Evolutionary conservation across 2,329 filamentous ascomycete species (phyloP).

Genomic region (Capronia epimyces): DNA sequence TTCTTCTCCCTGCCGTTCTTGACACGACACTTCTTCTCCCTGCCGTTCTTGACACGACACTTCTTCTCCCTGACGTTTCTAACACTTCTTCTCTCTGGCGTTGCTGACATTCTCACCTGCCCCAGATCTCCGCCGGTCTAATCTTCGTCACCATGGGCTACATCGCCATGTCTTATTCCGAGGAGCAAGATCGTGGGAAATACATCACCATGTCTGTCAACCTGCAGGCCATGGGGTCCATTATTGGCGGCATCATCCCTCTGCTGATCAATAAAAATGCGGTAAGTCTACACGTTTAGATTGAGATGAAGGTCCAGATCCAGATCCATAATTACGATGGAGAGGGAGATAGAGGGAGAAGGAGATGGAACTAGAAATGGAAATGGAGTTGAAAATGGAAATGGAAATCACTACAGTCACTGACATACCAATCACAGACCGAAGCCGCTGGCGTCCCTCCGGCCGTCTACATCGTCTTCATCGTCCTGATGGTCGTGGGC

Average conservation of each 20-base stretch:
- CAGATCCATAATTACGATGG: too few species aligned
- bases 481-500: conserved; percentile 9
- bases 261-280: conserved; percentile 11
- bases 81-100: not conserved
- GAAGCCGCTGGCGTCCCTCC: conserved; percentile 9
- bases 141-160: conserved; percentile 34
- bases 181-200: conserved; percentile 33
- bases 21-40: too few species aligned
- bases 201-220: conserved; percentile 33
- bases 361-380: too few species aligned
- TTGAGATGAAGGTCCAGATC: too few species aligned
- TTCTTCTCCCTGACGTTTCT: not conserved
- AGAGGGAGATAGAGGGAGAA: too few species aligned
- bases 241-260: conserved; percentile 8
- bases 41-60: not conserved
- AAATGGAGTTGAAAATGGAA: not conserved
- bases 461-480: conserved; percentile 9
- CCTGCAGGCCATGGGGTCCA: conserved; percentile 31
- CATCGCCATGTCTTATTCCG: conserved; percentile 33
- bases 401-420: too few species aligned
- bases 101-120: not conserved
- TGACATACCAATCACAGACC: not conserved
- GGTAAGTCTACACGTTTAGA: not conserved
- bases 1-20: not conserved
- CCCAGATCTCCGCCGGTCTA: conserved; percentile 17